Evolutionary conservation across 2,329 filamentous ascomycete species (phyloP).

Genomic region (Fusarium nelsonii): DNA sequence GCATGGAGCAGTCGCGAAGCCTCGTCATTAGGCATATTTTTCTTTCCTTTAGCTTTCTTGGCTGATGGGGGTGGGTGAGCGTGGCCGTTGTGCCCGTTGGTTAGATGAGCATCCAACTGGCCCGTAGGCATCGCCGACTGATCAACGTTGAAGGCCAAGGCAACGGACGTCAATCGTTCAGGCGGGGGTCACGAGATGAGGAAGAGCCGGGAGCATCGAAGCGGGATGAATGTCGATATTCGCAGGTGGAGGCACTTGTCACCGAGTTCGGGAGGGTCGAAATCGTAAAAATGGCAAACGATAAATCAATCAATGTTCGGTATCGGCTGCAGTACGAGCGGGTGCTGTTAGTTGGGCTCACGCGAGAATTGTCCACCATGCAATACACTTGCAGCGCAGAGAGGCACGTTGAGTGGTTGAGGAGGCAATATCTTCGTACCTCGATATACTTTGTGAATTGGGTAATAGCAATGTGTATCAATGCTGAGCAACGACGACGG

Average conservation of each 20-base stretch:
- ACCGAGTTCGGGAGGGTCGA: constrained; percentile 27
- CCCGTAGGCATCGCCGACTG: constrained; percentile 55
- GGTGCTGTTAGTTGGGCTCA: constrained; percentile 39
- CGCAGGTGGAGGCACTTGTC: constrained; percentile 30
- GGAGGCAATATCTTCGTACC: constrained; percentile 39
- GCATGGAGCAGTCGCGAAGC: constrained; percentile 91
- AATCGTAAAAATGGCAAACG: constrained; percentile 16
- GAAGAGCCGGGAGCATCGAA: constrained; percentile 42
- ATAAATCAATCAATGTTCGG: constrained; percentile 17
- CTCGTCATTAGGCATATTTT: constrained; percentile 85
- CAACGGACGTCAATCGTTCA: constrained; percentile 33
- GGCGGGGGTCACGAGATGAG: constrained; percentile 43
- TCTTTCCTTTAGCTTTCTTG: constrained; percentile 89
- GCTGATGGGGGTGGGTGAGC: constrained; percentile 54
- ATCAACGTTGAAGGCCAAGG: constrained; percentile 33
- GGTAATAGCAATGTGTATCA: constrained; percentile 34
- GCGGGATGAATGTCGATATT: constrained; percentile 33
- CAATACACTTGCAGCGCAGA: constrained; percentile 30
- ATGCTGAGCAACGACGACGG: constrained; percentile 29
- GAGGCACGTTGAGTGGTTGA: constrained; percentile 30
- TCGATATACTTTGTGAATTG: constrained; percentile 17
- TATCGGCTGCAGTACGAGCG: constrained; percentile 31
- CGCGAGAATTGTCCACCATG: constrained; percentile 37
- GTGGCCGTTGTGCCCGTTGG: constrained; percentile 59
- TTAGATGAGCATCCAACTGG: constrained; percentile 57